Evolutionary conservation across 108 stramenopile species (phyloP), one percentile per base, ranked within the genome.

Genomic region (Aurantiochytrium sp.): DNA sequence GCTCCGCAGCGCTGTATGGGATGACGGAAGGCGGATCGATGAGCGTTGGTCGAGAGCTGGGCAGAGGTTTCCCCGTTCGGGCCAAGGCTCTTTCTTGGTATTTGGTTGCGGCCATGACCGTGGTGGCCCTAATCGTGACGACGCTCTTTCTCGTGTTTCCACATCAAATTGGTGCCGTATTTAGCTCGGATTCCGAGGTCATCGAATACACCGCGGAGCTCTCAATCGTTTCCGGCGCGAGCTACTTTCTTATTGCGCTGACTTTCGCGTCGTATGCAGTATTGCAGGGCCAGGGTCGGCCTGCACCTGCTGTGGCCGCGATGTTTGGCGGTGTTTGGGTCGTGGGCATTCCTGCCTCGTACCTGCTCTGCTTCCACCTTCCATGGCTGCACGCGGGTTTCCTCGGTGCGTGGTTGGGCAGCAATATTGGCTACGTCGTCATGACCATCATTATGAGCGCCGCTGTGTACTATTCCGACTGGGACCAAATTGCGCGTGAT

Each of bases 11-110:
- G 14, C 49, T 90, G 44, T 90, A 90, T n/a, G 88, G 89, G 5
- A 21, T 35, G 42, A 57, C 72, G 14, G 44, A 87, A 5, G 76
- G 58, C n/a, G 45, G 88, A 21, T 19, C 58, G 18, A 88, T 51
- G 43, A 89, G 76, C 42, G 28, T 90, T 23, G 89, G 89, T 5
- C 55, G 45, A 8, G 18, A 90, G 42, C 73, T 90, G 23, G 89
- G 89, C 35, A 5, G 47, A 5, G 89, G 89, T 4, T 10, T 5
- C 5, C 28, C 88, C 21, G 14, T 5, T 8, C 58, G 44, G 12
- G 89, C 88, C 42, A 29, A 21, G 29, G 16, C 51, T 5, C 49
- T 87, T 10, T 19, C 42, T 8, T 10, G 28, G 58, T 44, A 89
- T 19, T 5, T 89, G n/a, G 16, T 90, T 10, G 4, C 88, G 28